These are phyloP conservation scores for Lyophyllum decastes DNA, from an alignment of 768 basidiomycete species.

Conservation along the genomic window DNA sequence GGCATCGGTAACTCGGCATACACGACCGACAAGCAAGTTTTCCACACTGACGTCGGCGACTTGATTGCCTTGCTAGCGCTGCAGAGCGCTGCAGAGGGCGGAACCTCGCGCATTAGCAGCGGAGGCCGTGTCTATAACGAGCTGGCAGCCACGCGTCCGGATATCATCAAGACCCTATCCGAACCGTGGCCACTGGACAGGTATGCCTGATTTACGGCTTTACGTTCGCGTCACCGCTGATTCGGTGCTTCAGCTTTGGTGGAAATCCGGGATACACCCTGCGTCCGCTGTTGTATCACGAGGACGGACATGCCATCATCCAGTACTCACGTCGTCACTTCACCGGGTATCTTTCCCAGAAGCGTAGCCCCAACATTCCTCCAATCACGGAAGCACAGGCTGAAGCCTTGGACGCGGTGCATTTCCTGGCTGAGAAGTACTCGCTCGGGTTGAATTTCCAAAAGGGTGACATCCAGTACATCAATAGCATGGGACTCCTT, in stretches of 20 bases:
- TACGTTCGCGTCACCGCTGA: neutral
- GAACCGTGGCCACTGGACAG: conserved; percentile 47
- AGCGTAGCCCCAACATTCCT: conserved; percentile 39
- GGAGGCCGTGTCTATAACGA: conserved; percentile 46
- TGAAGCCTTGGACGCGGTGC: conserved; percentile 46
- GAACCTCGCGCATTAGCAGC: conserved; percentile 46
- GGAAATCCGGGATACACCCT: conserved; percentile 33
- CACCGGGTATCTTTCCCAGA: conserved; percentile 39
- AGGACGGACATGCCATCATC: conserved; percentile 40
- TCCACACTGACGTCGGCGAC: conserved; percentile 50
- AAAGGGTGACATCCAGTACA: conserved; percentile 52
- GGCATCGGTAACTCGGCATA: conserved; percentile 46
- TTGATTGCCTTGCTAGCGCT: conserved; percentile 45
- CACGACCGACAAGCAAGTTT: conserved; percentile 50
- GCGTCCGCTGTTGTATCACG: conserved; percentile 41
- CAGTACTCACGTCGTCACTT: conserved; percentile 49
- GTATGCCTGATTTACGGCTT: conserved; percentile 18
- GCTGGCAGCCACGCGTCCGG: conserved; percentile 44
- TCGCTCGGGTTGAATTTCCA: conserved; percentile 45
- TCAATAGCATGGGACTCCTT: conserved; percentile 45
- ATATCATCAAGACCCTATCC: conserved; percentile 40
- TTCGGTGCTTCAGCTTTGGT: conserved; percentile 33
- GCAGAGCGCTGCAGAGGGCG: conserved; percentile 43
- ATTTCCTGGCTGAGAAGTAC: conserved; percentile 45
- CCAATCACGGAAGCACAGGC: conserved; percentile 52